Conservation (phyloP, 2,329 filamentous ascomycete species). For the Colletotrichum sidae region DNA sequence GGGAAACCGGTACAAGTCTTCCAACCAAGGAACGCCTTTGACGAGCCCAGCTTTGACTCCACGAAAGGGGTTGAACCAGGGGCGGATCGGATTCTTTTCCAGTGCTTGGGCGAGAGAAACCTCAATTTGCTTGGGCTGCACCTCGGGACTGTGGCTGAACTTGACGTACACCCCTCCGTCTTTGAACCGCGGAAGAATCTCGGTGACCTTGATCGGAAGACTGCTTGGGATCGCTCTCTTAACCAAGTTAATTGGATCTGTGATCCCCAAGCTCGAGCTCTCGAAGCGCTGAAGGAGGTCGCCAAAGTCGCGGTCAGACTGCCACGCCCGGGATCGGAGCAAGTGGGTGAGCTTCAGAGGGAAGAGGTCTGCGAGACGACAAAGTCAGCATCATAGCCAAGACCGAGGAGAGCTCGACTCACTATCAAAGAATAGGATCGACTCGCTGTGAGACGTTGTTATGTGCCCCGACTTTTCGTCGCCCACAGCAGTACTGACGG, state of each 20-base stretch:
- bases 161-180: constrained; percentile 96
- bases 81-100: constrained; percentile 77
- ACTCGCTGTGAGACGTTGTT: constrained; percentile 78
- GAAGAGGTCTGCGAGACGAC: constrained; percentile 74
- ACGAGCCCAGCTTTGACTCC: constrained; percentile 79
- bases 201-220: constrained; percentile 76
- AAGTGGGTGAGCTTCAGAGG: constrained; percentile 75
- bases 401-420: constrained; percentile 44
- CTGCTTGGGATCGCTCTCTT: constrained; percentile 72
- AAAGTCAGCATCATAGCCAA: not conserved
- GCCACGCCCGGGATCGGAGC: constrained; percentile 57
- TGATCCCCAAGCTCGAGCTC: constrained; percentile 59
- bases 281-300: constrained; percentile 65
- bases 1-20: constrained; percentile 88
- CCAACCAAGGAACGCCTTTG: constrained; percentile 89
- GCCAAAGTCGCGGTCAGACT: constrained; percentile 60
- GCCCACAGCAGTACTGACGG: constrained; percentile 57
- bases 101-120: constrained; percentile 71
- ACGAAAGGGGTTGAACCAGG: constrained; percentile 90
- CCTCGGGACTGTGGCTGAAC: constrained; percentile 66
- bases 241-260: constrained; percentile 65
- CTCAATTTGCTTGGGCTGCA: constrained; percentile 56
- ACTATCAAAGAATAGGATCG: constrained; percentile 92
- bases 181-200: constrained; percentile 86
- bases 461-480: constrained; percentile 85